These are phyloP conservation scores for Daedalea quercina DNA, from an alignment of 768 basidiomycete genomes.

Conservation along the genomic window DNA sequence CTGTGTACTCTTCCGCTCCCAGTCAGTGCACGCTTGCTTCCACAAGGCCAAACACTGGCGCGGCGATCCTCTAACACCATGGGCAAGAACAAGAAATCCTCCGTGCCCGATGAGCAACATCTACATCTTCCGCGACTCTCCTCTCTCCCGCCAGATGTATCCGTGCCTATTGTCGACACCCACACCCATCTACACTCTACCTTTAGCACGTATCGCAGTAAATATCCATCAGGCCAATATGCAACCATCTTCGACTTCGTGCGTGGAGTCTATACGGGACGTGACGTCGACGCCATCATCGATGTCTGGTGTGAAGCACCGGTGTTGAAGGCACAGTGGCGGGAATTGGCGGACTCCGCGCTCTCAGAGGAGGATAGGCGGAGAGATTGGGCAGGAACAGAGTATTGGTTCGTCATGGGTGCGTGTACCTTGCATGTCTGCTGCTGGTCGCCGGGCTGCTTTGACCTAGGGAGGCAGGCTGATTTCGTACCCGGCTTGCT, in stretches of 20 bases:
- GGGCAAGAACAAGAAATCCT: slow-evolving; percentile 33
- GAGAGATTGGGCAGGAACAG: slow-evolving; percentile 56
- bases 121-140: slow-evolving; percentile 27
- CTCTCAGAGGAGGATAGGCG: slow-evolving; percentile 39
- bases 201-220: slow-evolving; percentile 50
- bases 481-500: too few relatives aligned
- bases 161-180: slow-evolving; percentile 61
- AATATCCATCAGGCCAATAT: slow-evolving; percentile 53
- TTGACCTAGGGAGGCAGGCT: not conserved
- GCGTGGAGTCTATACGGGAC: slow-evolving; percentile 48
- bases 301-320: slow-evolving; percentile 91
- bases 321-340: slow-evolving; percentile 48
- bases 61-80: too few relatives aligned
- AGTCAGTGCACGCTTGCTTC: too few relatives aligned
- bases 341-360: slow-evolving; percentile 68
- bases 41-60: too few relatives aligned
- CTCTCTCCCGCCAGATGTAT: slow-evolving; percentile 3
- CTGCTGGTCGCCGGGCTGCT: not conserved
- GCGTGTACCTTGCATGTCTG: not conserved
- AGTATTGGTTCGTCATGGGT: slow-evolving; percentile 86
- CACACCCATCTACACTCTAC: slow-evolving; percentile 83
- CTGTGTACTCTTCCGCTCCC: too few relatives aligned
- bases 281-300: slow-evolving; percentile 59
- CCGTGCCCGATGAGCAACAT: slow-evolving; percentile 25
- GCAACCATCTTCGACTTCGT: slow-evolving; percentile 64